Percentiles rank a stretch among this genome's conserved stretches.
Evolutionary conservation across 768 basidiomycete genomes (phyloP).

Genomic region (Coprinopsis marcescibilis): DNA sequence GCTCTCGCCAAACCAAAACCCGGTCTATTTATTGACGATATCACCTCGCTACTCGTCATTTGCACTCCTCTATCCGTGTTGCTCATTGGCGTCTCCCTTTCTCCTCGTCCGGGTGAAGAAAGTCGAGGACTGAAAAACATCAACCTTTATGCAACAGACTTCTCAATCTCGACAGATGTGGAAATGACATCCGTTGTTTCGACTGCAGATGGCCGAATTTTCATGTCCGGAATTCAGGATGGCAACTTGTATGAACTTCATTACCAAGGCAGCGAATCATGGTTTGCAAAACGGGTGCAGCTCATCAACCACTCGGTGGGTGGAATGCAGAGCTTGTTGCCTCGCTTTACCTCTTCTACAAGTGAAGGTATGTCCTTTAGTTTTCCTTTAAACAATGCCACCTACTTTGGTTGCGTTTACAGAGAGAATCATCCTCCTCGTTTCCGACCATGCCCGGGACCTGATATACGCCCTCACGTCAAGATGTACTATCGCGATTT

Average conservation of each 20-base stretch:
- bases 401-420: background rate
- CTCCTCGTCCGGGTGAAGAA: slow-evolving; percentile 36
- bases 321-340: slow-evolving; percentile 72
- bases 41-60: slow-evolving; percentile 81
- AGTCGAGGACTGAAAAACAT: slow-evolving; percentile 59
- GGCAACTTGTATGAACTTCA: slow-evolving; percentile 89
- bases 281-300: slow-evolving; percentile 85
- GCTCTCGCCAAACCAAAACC: slow-evolving; percentile 82
- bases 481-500: slow-evolving; percentile 60
- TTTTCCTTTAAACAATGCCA: background rate
- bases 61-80: slow-evolving; percentile 81
- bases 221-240: slow-evolving; percentile 83
- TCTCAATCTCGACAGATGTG: slow-evolving; percentile 70
- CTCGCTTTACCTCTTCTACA: slow-evolving; percentile 59
- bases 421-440: slow-evolving; percentile 71
- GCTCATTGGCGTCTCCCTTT: slow-evolving; percentile 74
- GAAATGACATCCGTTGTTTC: slow-evolving; percentile 84
- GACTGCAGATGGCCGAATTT: slow-evolving; percentile 78
- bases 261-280: slow-evolving; percentile 85
- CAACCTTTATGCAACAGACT: slow-evolving; percentile 86
- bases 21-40: slow-evolving; percentile 89
- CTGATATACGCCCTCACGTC: slow-evolving; percentile 76
- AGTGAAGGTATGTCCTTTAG: slow-evolving; percentile 50
- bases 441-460: slow-evolving; percentile 62
- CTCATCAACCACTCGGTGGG: slow-evolving; percentile 85